Evolutionary conservation across 805 yeast species (phyloP).

Genomic region (Saccharomycopsis schoenii): DNA sequence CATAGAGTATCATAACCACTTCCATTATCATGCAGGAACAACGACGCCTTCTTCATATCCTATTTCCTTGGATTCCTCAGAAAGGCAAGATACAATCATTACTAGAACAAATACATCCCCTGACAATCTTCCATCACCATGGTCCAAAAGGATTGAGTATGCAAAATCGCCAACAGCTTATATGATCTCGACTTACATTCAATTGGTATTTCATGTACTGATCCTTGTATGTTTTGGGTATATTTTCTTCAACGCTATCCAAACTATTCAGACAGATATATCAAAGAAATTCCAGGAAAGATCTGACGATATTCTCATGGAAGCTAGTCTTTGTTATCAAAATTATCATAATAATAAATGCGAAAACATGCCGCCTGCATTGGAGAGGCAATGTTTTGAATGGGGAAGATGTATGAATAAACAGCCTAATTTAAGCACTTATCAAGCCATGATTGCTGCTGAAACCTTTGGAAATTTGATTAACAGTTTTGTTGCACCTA

Average conservation of each 20-base stretch:
- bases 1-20: neutral
- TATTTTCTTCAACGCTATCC: conserved; percentile 34
- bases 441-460: conserved; percentile 50
- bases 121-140: conserved; percentile 13
- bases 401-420: conserved; percentile 64
- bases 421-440: conserved; percentile 35
- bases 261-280: conserved; percentile 46
- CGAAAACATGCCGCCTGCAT: conserved; percentile 46
- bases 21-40: neutral
- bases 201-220: conserved; percentile 39
- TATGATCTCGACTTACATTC: conserved; percentile 51
- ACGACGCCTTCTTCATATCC: neutral
- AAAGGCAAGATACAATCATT: neutral
- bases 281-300: conserved; percentile 39
- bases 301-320: conserved; percentile 35
- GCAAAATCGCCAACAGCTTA: conserved; percentile 31
- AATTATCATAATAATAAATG: conserved; percentile 49
- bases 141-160: conserved; percentile 5
- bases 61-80: neutral
- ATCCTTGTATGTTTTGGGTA: conserved; percentile 37
- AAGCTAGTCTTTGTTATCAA: conserved; percentile 44
- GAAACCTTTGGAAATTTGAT: conserved; percentile 51
- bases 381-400: conserved; percentile 43
- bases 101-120: conserved; percentile 9
- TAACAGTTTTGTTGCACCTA: conserved; percentile 57